Evolutionary conservation across 1,284 basidiomycete genomes (phyloP), one percentile per base, ranked within the genome.

Genomic region (Xanthoconium separans): DNA sequence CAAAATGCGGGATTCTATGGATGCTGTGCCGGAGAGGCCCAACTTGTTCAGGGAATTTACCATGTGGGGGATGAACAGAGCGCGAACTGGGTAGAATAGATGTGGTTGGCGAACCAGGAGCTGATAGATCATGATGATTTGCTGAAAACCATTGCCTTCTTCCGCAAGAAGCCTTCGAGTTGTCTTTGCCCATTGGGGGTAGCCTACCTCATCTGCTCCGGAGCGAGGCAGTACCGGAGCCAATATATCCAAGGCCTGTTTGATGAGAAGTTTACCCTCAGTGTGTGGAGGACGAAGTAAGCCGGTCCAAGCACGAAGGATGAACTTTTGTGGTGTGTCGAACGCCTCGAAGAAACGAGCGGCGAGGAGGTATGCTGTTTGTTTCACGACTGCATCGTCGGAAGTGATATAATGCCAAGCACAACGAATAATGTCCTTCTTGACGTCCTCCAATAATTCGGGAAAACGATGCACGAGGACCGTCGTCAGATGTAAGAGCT

Each of bases 41-140:
- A 99, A 81, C 72, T 95, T 96, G 51, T 83, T 82, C 55, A 99
- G 77, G 34, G 91, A 92, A 66, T 91, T 91, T 56, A 95, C 91
- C 74, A 99, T 95, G 67, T 97, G 92, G 0, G 95, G 92, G n/a
- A 99, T 84, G 70, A 99, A 99, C 33, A 98, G 77, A 15, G 93
- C 91, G 43, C 97, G 89, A 57, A 94, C 92, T 47, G 92, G 87
- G 75, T 92, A 99, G 77, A 99, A 99, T 6, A 98, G 80, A 53
- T 94, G 84, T 2, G 91, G 85, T 61, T 99, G 94, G 56, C 94
- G 91, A 56, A 95, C 88, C 52, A 99, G 88, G 53, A 99, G 83
- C 60, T 95, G 89, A 70, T 98, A 96, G 49, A 98, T 92, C 56
- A 89, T 87, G 58, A 91, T 84, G 47, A 95, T 84, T 64, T 96